Conservation (phyloP, 2,329 filamentous ascomycete genomes). For the Cordyceps cicadae region DNA sequence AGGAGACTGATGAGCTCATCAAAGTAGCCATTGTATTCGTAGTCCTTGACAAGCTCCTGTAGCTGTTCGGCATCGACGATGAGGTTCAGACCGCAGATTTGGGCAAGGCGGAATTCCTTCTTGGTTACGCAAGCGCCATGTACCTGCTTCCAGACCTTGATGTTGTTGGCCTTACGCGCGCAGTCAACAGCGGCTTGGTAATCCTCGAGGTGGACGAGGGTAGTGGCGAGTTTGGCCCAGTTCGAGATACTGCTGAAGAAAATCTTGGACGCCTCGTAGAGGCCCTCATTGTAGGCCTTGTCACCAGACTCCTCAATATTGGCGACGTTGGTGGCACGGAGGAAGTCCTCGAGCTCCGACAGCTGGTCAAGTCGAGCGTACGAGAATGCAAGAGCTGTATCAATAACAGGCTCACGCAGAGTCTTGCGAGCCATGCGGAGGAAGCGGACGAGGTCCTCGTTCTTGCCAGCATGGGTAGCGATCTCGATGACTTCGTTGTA, state of each 20-base stretch:
- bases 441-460: slow-evolving; percentile 94
- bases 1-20: slow-evolving; percentile 93
- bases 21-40: slow-evolving; percentile 95
- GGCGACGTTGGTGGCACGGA: slow-evolving; percentile 85
- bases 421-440: slow-evolving; percentile 97
- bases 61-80: slow-evolving; percentile 97
- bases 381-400: slow-evolving; percentile 89
- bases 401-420: slow-evolving; percentile 83
- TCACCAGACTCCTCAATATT: slow-evolving; percentile 96
- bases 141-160: slow-evolving; percentile 99
- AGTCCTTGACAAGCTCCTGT: slow-evolving; percentile 86
- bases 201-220: slow-evolving; percentile 90
- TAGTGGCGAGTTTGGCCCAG: slow-evolving; percentile 98
- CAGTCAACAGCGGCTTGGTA: slow-evolving; percentile 98
- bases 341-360: slow-evolving; percentile 89
- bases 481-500: slow-evolving; percentile 95
- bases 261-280: slow-evolving; percentile 95
- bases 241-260: slow-evolving; percentile 98
- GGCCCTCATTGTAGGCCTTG: slow-evolving; percentile 91
- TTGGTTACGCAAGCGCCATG: slow-evolving; percentile 93
- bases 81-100: slow-evolving; percentile 96
- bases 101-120: slow-evolving; percentile 97
- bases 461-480: slow-evolving; percentile 89
- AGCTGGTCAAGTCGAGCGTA: slow-evolving; percentile 89
- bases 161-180: slow-evolving; percentile 96